Percentiles rank a stretch among this genome's conserved stretches.
Evolutionary conservation across 2,329 filamentous ascomycete genomes (phyloP).

Genomic region (Colletotrichum cuscutae): DNA sequence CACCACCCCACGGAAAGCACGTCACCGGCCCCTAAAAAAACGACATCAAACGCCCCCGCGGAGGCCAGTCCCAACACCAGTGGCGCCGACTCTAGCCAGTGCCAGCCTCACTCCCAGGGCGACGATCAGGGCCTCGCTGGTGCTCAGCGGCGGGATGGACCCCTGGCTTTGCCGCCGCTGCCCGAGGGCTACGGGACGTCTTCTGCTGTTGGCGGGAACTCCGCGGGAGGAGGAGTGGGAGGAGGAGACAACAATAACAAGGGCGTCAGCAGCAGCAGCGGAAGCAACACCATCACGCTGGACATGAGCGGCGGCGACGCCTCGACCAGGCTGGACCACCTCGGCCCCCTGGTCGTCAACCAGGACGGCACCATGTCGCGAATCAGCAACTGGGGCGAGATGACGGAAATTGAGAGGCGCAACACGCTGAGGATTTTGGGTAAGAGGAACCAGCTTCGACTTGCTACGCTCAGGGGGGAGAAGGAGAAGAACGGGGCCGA

Average conservation of each 20-base stretch:
- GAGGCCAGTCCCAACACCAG: constrained; percentile 7
- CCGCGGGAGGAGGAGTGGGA: background rate
- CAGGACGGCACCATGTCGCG: constrained; percentile 76
- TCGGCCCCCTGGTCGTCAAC: constrained; percentile 81
- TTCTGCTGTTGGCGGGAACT: background rate
- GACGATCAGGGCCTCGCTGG: background rate
- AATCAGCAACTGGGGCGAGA: constrained; percentile 78
- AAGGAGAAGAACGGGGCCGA: constrained; percentile 36
- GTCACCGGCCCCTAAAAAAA: constrained; percentile 32
- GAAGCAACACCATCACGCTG: constrained; percentile 39
- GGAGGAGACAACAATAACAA: background rate
- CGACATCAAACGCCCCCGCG: constrained; percentile 26
- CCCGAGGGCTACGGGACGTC: constrained; percentile 8
- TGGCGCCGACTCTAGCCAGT: constrained; percentile 26
- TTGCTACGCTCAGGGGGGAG: constrained; percentile 58
- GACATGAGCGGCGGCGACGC: constrained; percentile 44
- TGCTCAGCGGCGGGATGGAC: background rate
- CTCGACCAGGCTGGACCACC: constrained; percentile 69
- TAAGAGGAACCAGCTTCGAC: constrained; percentile 73
- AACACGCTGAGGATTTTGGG: constrained; percentile 75
- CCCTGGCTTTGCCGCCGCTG: constrained; percentile 34
- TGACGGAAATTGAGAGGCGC: constrained; percentile 74
- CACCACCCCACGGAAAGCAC: constrained; percentile 35
- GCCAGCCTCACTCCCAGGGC: constrained; percentile 10
- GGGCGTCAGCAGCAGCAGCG: background rate